Percentiles rank a stretch among this genome's conserved stretches.
These are phyloP conservation scores for Prinsepia uniflora DNA, from an alignment of 306 rosid species.

Conservation along the genomic window DNA sequence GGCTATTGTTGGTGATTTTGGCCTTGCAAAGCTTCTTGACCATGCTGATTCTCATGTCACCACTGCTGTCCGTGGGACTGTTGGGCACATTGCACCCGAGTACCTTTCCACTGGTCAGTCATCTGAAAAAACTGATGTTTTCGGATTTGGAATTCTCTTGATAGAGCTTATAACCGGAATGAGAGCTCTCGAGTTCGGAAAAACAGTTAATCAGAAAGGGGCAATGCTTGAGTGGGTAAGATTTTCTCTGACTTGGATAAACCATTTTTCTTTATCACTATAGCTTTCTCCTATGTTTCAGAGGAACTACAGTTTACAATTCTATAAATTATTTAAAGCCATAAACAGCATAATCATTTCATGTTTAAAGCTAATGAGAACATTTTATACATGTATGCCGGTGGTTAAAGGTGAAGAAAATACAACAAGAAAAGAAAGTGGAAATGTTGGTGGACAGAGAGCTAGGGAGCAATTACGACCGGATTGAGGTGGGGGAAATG, in stretches of 20 bases:
- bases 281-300: background rate
- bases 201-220: conserved; percentile 82
- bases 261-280: too few species aligned
- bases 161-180: conserved; percentile 94
- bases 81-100: conserved; percentile 97
- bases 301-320: background rate
- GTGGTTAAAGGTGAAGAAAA: conserved; percentile 72
- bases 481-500: conserved; percentile 88
- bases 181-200: conserved; percentile 91
- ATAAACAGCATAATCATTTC: background rate
- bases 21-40: conserved; percentile 97
- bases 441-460: conserved; percentile 83
- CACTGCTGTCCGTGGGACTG: conserved; percentile 98
- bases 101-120: conserved; percentile 98
- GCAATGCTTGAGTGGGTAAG: conserved; percentile 98
- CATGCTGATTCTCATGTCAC: conserved; percentile 96
- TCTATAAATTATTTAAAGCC: background rate
- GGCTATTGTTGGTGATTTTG: conserved; percentile 94
- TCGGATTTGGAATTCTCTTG: conserved; percentile 89
- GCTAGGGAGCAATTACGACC: conserved; percentile 69
- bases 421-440: conserved; percentile 78
- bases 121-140: conserved; percentile 96
- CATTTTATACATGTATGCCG: background rate
- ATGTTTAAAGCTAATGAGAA: conserved; percentile 1
- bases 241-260: conserved; percentile 5